phyloP scores from a whole-genome alignment of 371 early-diverging fungal species.

The Lichtheimia ornata region DNA sequence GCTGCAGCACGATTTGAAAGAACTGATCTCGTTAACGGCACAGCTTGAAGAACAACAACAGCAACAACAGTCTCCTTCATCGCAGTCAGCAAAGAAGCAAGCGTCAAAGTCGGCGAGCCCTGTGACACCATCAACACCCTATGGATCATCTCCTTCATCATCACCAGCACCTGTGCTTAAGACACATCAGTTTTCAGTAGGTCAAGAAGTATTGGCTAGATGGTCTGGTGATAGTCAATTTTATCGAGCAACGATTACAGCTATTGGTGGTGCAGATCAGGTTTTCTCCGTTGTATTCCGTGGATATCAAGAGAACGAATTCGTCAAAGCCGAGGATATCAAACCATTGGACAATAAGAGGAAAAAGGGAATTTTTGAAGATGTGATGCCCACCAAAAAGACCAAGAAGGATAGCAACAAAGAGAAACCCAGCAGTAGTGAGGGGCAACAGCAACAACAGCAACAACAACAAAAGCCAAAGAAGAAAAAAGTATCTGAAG shows the following conservation, averaged over 20 bases:
- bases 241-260: constrained; percentile 74
- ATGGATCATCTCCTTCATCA: constrained; percentile 12
- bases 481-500: constrained; percentile 62
- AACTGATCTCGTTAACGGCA: constrained; percentile 66
- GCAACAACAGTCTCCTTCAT: constrained; percentile 7
- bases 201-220: constrained; percentile 64
- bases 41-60: constrained; percentile 36
- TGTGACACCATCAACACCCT: constrained; percentile 5
- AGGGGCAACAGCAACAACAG: neutral
- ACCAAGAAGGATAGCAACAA: constrained; percentile 42
- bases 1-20: constrained; percentile 67
- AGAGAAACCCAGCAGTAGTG: constrained; percentile 2
- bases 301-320: constrained; percentile 57
- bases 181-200: constrained; percentile 43
- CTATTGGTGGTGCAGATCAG: constrained; percentile 63
- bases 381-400: constrained; percentile 33
- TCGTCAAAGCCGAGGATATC: constrained; percentile 64
- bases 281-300: constrained; percentile 71
- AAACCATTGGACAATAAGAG: constrained; percentile 42
- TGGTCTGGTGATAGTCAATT: constrained; percentile 38
- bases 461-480: constrained; percentile 12
- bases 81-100: neutral
- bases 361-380: constrained; percentile 47
- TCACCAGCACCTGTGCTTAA: constrained; percentile 18
- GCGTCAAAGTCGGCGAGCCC: constrained; percentile 7